phyloP scores from a whole-genome alignment of 768 basidiomycete genomes.

The Suillus subaureus region DNA sequence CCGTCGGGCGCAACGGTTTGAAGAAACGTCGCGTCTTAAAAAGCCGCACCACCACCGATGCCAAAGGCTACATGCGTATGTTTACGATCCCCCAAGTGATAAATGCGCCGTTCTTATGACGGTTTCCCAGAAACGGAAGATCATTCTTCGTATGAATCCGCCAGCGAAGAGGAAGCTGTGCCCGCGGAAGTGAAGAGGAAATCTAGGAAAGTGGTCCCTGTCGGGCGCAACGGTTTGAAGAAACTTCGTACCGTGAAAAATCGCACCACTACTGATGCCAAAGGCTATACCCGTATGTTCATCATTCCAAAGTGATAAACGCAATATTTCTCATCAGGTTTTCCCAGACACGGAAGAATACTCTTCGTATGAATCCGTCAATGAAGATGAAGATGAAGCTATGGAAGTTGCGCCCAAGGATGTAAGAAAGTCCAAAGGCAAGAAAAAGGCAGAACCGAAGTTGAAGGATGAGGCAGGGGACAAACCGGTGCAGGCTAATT shows the following conservation, averaged over 20 bases:
- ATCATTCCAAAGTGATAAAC: neutral
- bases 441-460: slow-evolving; percentile 21
- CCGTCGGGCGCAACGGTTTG: slow-evolving; percentile 74
- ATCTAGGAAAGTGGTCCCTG: slow-evolving; percentile 60
- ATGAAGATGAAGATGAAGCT: slow-evolving; percentile 58
- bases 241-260: slow-evolving; percentile 69
- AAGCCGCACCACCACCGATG: slow-evolving; percentile 55
- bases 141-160: slow-evolving; percentile 81
- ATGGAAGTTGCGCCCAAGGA: slow-evolving; percentile 37
- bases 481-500: slow-evolving; percentile 22
- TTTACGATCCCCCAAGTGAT: slow-evolving; percentile 10
- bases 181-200: slow-evolving; percentile 15
- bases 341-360: slow-evolving; percentile 72
- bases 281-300: slow-evolving; percentile 73
- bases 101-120: slow-evolving; percentile 4
- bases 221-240: slow-evolving; percentile 78
- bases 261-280: slow-evolving; percentile 54
- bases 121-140: slow-evolving; percentile 63
- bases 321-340: slow-evolving; percentile 5
- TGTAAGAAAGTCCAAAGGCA: slow-evolving; percentile 20
- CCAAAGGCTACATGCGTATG: slow-evolving; percentile 76
- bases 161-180: slow-evolving; percentile 56
- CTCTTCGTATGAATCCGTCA: slow-evolving; percentile 79
- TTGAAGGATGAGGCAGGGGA: slow-evolving; percentile 23
- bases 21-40: slow-evolving; percentile 72